Evolutionary conservation across 1,284 basidiomycete species (phyloP).

Genomic region (Heliocybe sulcata): DNA sequence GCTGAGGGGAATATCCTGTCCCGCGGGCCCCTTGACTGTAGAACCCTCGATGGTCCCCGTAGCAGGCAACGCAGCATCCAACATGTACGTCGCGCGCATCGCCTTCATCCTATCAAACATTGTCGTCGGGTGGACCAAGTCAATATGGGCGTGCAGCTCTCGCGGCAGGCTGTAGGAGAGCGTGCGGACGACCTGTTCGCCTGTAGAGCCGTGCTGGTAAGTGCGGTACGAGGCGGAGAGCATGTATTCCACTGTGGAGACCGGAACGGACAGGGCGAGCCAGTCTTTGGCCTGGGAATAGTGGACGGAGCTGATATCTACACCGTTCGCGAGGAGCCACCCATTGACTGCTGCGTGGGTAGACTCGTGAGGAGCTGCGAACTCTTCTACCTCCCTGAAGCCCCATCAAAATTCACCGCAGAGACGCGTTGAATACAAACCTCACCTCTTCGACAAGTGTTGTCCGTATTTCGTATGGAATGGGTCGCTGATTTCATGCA

Average conservation of each 20-base stretch:
- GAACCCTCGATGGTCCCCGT: background rate
- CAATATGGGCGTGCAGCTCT: conserved; percentile 8
- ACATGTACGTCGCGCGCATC: background rate
- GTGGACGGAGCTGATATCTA: conserved; percentile 9
- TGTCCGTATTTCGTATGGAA: conserved; percentile 17
- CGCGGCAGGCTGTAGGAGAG: conserved; percentile 12
- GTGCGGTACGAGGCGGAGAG: conserved; percentile 11
- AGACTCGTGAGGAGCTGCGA: conserved; percentile 7
- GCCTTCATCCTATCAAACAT: conserved; percentile 6
- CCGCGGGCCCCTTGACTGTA: background rate
- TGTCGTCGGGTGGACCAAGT: conserved; percentile 12
- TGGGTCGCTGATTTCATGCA: conserved; percentile 21
- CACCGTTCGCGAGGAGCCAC: conserved; percentile 18
- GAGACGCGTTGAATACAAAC: background rate
- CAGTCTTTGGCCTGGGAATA: conserved; percentile 18
- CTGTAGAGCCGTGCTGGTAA: conserved; percentile 9
- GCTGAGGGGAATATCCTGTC: conserved; percentile 1
- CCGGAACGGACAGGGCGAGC: conserved; percentile 18
- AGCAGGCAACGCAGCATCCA: background rate
- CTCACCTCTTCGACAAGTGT: conserved; percentile 21
- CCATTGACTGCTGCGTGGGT: conserved; percentile 13
- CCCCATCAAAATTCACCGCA: background rate
- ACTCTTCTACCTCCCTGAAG: conserved; percentile 8
- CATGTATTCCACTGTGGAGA: conserved; percentile 18
- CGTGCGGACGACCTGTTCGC: conserved; percentile 11